These are phyloP conservation scores for Geranomyces michiganensis DNA, from an alignment of 192 early-diverging fungal species.

Conservation along the genomic window DNA sequence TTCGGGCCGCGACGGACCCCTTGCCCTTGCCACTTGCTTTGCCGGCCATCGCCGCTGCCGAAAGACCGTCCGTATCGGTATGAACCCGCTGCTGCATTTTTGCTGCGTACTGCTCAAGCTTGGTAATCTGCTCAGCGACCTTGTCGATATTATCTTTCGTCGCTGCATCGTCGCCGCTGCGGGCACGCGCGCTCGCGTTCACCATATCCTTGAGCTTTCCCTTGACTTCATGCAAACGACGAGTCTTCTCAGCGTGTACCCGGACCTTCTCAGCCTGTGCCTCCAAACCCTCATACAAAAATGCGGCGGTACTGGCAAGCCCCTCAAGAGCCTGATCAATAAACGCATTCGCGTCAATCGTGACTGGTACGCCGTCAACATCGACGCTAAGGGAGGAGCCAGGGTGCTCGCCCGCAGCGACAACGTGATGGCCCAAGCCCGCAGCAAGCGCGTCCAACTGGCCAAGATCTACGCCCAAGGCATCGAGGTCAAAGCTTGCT, in stretches of 20 bases:
- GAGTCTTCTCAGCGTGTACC: slow-evolving; percentile 11
- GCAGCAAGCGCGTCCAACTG: slow-evolving; percentile 23
- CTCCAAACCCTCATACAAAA: slow-evolving; percentile 35
- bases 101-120: slow-evolving; percentile 28
- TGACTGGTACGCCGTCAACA: slow-evolving; percentile 25
- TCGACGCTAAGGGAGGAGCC: slow-evolving; percentile 19
- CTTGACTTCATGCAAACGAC: slow-evolving; percentile 15
- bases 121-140: slow-evolving; percentile 30
- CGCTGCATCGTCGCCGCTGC: neutral
- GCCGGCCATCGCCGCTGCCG: neutral
- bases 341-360: slow-evolving; percentile 27
- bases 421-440: slow-evolving; percentile 9
- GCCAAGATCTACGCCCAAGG: slow-evolving; percentile 19
- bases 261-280: slow-evolving; percentile 29
- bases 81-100: slow-evolving; percentile 12
- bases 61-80: neutral
- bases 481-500: slow-evolving; percentile 17
- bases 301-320: slow-evolving; percentile 35
- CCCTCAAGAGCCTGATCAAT: slow-evolving; percentile 39
- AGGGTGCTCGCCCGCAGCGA: neutral
- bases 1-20: neutral
- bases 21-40: neutral
- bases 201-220: slow-evolving; percentile 16
- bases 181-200: too few species aligned
- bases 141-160: slow-evolving; percentile 17